Evolutionary conservation across 139 green algal species (phyloP).

Genomic region (Nannochloris sp.): DNA sequence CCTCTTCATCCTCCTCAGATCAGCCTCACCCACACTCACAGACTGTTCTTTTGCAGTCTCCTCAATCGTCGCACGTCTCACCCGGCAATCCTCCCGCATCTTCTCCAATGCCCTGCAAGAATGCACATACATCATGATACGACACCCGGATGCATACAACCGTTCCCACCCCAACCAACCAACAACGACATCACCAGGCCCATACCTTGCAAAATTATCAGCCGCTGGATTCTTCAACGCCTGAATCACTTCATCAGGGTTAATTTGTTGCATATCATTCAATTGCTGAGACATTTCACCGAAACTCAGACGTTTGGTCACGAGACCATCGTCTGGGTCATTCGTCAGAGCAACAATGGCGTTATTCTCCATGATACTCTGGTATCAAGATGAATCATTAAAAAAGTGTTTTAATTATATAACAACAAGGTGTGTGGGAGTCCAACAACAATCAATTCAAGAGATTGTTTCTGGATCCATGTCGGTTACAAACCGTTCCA

Average conservation of each 20-base stretch:
- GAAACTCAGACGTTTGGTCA: constrained; percentile 10
- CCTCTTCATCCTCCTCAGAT: constrained; percentile 34
- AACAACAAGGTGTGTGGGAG: no score
- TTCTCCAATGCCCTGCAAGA: constrained; percentile 15
- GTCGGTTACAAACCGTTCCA: no score
- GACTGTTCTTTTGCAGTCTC: constrained; percentile 19
- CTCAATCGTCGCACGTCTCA: constrained; percentile 11
- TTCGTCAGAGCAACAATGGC: not conserved
- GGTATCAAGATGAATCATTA: no score
- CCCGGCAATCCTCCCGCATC: not conserved
- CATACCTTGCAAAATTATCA: constrained; percentile 19
- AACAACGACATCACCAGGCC: not conserved
- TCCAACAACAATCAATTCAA: no score
- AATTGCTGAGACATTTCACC: constrained; percentile 7
- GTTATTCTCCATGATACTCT: no score
- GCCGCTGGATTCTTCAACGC: constrained; percentile 6
- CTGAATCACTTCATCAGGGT: constrained; percentile 16
- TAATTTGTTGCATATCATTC: constrained; percentile 4
- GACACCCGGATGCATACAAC: no score
- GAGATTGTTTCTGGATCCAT: no score
- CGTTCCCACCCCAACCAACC: not conserved
- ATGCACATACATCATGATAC: no score
- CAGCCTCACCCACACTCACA: constrained; percentile 29
- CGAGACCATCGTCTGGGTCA: not conserved
- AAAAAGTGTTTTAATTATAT: no score